Conservation (phyloP, 345 rosid species). For the Fremontodendron californicum region DNA sequence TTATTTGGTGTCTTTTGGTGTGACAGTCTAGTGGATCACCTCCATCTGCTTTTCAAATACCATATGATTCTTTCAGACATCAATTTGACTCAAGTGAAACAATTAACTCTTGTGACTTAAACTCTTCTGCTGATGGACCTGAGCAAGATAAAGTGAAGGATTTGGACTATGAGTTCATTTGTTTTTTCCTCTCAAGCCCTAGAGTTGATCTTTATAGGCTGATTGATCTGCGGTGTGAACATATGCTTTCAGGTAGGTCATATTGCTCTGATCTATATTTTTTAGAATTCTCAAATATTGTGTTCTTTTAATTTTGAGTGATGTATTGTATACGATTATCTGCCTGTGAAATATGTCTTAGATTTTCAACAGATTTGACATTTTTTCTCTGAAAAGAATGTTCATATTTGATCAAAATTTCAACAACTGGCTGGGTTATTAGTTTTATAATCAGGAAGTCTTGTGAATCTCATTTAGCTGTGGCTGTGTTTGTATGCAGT, state of each 20-base stretch:
- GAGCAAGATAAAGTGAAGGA: conserved; percentile 44
- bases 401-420: conserved; percentile 10
- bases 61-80: conserved; percentile 72
- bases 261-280: not conserved
- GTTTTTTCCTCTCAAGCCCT: conserved; percentile 80
- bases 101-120: conserved; percentile 23
- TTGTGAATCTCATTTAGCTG: not conserved
- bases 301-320: conserved; percentile 25
- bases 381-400: not conserved
- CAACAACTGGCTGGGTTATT: not conserved
- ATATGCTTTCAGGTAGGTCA: conserved; percentile 71
- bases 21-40: conserved; percentile 88
- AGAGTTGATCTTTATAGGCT: conserved; percentile 79
- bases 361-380: conserved; percentile 47
- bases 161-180: conserved; percentile 76
- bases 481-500: not conserved
- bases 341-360: conserved; percentile 38
- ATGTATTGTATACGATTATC: not conserved
- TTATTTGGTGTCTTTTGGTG: conserved; percentile 26
- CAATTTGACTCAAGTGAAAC: conserved; percentile 31
- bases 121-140: conserved; percentile 31
- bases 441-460: not conserved
- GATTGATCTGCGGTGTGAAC: conserved; percentile 86
- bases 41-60: conserved; percentile 73
- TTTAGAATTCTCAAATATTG: not conserved